phyloP scores from a whole-genome alignment of 306 rosid genomes.

The Acacia acuminata region DNA sequence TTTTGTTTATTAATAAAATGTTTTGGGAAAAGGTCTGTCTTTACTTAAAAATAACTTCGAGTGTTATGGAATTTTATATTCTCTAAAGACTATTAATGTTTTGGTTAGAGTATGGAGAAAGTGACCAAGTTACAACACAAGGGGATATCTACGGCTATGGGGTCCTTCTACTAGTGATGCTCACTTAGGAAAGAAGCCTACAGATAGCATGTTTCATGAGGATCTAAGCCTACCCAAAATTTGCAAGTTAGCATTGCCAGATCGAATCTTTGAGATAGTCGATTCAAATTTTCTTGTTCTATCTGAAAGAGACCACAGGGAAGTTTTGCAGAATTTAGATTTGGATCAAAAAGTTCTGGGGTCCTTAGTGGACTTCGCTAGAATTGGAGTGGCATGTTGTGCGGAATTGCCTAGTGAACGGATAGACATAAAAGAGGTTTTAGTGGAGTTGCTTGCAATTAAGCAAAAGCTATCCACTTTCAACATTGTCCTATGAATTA shows the following conservation, averaged over 20 bases:
- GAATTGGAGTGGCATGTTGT: not conserved
- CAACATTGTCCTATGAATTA: not conserved
- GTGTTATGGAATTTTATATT: too few relatives aligned
- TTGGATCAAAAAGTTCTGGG: not conserved
- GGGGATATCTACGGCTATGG: not conserved
- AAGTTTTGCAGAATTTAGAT: too few relatives aligned
- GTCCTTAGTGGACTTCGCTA: not conserved
- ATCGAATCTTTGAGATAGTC: not conserved
- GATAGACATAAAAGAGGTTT: not conserved
- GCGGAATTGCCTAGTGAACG: not conserved
- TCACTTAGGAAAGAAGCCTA: not conserved
- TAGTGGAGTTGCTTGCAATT: not conserved
- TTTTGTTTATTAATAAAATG: too few relatives aligned
- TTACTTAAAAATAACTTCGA: not conserved
- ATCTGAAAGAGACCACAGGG: not conserved
- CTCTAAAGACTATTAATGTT: not conserved
- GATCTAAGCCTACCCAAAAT: not conserved
- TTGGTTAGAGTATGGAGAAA: not conserved
- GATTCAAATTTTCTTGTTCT: not conserved
- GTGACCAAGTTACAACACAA: not conserved
- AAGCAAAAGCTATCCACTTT: not conserved
- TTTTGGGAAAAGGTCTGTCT: too few relatives aligned
- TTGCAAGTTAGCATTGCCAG: not conserved
- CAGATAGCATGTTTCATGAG: not conserved
- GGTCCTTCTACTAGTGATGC: not conserved